Percentiles rank a stretch among this genome's conserved stretches.
These are phyloP conservation scores for Metarhizium rileyi DNA, from an alignment of 2,329 filamentous ascomycete genomes.

Conservation along the genomic window DNA sequence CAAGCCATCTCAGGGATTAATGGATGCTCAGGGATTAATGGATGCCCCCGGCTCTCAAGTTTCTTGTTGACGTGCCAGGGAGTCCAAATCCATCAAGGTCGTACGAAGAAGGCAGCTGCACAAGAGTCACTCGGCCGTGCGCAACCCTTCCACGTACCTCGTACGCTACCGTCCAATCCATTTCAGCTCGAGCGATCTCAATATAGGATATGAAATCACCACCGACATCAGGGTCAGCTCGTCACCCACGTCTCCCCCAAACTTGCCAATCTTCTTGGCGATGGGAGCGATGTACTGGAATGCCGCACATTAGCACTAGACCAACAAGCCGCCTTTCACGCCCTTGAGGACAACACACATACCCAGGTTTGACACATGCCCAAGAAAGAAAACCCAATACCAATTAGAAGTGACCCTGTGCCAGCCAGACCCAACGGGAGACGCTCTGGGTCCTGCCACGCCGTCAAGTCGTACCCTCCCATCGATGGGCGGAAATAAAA, in stretches of 20 bases:
- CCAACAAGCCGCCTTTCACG: background rate
- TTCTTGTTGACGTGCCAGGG: too few relatives aligned
- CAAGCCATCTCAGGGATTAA: background rate
- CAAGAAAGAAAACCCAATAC: slow-evolving; percentile 10
- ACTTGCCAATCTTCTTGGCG: slow-evolving; percentile 5
- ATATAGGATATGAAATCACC: slow-evolving; percentile 4
- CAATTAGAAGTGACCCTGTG: slow-evolving; percentile 8
- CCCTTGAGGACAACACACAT: background rate
- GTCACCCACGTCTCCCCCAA: slow-evolving; percentile 8
- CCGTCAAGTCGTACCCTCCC: slow-evolving; percentile 11
- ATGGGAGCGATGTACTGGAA: slow-evolving; percentile 5
- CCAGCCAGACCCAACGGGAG: slow-evolving; percentile 12
- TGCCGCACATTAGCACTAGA: background rate
- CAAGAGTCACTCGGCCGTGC: background rate
- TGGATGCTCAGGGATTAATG: background rate
- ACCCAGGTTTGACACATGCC: slow-evolving; percentile 14
- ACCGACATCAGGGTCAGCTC: slow-evolving; percentile 7
- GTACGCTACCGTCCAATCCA: slow-evolving; percentile 2
- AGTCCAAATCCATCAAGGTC: too few relatives aligned
- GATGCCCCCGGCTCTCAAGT: too few relatives aligned
- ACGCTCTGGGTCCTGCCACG: slow-evolving; percentile 11
- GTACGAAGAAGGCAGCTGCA: too few relatives aligned
- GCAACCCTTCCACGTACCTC: background rate
- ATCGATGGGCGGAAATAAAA: slow-evolving; percentile 10
- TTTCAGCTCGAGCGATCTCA: slow-evolving; percentile 4